phyloP scores from a whole-genome alignment of 2,329 filamentous ascomycete genomes.

The Furcasterigmium furcatum region DNA sequence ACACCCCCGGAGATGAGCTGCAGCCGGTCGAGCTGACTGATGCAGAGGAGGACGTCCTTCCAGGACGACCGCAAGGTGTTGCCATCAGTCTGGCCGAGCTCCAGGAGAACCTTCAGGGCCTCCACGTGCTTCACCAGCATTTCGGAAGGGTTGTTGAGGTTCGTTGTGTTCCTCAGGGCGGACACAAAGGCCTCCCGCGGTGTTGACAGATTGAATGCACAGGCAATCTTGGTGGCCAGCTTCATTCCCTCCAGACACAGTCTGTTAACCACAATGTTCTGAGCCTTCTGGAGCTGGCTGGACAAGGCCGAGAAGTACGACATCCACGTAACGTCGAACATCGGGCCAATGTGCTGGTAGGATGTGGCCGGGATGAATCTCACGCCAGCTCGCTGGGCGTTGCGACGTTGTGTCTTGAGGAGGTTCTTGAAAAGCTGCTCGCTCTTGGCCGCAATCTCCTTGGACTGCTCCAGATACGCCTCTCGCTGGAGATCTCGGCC shows the following conservation, averaged over 20 bases:
- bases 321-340: constrained; percentile 99
- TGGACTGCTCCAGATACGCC: constrained; percentile 90
- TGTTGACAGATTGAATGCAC: constrained; percentile 89
- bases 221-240: constrained; percentile 88
- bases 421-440: constrained; percentile 91
- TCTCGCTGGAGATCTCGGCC: constrained; percentile 89
- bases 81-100: constrained; percentile 89
- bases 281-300: constrained; percentile 87
- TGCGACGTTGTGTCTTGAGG: constrained; percentile 83
- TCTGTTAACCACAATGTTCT: constrained; percentile 88
- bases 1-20: constrained; percentile 94
- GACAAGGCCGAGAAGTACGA: constrained; percentile 94
- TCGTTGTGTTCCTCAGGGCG: constrained; percentile 88
- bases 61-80: constrained; percentile 87
- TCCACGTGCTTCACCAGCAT: constrained; percentile 97
- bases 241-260: constrained; percentile 95
- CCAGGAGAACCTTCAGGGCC: constrained; percentile 85
- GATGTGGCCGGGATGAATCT: constrained; percentile 91
- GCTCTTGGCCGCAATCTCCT: constrained; percentile 75
- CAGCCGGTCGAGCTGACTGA: constrained; percentile 92
- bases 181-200: constrained; percentile 93
- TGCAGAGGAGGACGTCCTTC: constrained; percentile 92
- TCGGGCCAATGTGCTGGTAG: constrained; percentile 90
- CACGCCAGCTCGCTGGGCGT: constrained; percentile 64
- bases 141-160: constrained; percentile 91